phyloP scores from a whole-genome alignment of 192 early-diverging fungal species.

The Endogone sp. region DNA sequence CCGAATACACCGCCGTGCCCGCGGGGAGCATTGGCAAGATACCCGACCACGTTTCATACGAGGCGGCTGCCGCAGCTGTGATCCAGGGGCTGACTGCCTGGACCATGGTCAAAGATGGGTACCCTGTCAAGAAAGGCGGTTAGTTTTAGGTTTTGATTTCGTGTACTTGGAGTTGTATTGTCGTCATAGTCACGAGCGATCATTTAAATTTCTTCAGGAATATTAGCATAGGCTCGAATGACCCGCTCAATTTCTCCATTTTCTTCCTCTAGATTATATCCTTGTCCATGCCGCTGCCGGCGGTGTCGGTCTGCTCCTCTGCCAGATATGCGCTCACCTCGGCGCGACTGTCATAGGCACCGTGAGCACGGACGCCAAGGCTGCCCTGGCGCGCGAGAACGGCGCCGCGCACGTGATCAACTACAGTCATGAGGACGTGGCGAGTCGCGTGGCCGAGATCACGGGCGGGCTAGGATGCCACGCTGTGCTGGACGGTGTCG shows the following conservation, averaged over 20 bases:
- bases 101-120: slow-evolving; percentile 63
- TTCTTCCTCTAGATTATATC: slow-evolving; percentile 54
- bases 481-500: slow-evolving; percentile 88
- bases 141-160: not conserved
- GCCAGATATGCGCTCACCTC: slow-evolving; percentile 66
- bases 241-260: not conserved
- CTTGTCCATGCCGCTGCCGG: slow-evolving; percentile 90
- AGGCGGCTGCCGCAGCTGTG: slow-evolving; percentile 59
- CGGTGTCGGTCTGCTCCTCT: slow-evolving; percentile 77
- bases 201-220: not conserved
- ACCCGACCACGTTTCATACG: slow-evolving; percentile 42
- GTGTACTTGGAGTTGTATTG: not conserved
- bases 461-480: slow-evolving; percentile 72
- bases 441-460: slow-evolving; percentile 65
- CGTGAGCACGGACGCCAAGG: slow-evolving; percentile 69
- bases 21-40: slow-evolving; percentile 44
- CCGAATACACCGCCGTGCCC: slow-evolving; percentile 64
- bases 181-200: too few relatives aligned
- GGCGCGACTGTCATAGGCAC: slow-evolving; percentile 92
- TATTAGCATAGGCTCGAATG: not conserved
- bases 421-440: slow-evolving; percentile 65
- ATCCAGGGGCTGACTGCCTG: slow-evolving; percentile 85
- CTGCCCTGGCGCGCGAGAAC: slow-evolving; percentile 45
- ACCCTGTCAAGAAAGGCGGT: slow-evolving; percentile 58
- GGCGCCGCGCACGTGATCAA: slow-evolving; percentile 75